A percentile compares a stretch with the other conserved stretches of the same genome.
Conservation (phyloP, 2,329 filamentous ascomycete genomes). For the Aspergillus sp. region DNA sequence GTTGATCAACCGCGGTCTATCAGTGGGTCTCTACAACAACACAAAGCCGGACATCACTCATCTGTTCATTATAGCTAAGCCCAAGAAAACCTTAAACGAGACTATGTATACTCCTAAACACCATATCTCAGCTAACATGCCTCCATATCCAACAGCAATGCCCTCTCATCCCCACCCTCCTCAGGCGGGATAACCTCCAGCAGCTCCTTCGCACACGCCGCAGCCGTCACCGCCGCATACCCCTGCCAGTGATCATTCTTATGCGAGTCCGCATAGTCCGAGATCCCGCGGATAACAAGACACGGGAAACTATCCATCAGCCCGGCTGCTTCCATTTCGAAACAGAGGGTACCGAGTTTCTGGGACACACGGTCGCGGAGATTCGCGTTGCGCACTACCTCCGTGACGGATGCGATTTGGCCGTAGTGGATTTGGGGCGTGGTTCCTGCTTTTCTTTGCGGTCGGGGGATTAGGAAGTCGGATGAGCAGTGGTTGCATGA, state of each 20-base stretch:
- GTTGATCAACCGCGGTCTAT: too few relatives aligned
- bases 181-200: background rate
- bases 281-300: slow-evolving; percentile 9
- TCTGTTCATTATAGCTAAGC: too few relatives aligned
- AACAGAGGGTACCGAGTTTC: background rate
- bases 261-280: slow-evolving; percentile 4
- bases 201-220: slow-evolving; percentile 8
- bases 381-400: slow-evolving; percentile 1
- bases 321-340: slow-evolving; percentile 9
- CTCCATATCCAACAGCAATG: too few relatives aligned
- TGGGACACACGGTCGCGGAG: background rate
- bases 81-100: too few relatives aligned
- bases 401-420: background rate
- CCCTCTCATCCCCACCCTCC: too few relatives aligned
- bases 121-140: too few relatives aligned
- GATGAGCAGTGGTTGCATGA: background rate
- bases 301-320: slow-evolving; percentile 7
- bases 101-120: too few relatives aligned
- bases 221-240: slow-evolving; percentile 1
- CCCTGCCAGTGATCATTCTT: slow-evolving; percentile 5
- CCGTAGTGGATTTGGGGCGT: background rate
- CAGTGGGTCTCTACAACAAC: too few relatives aligned
- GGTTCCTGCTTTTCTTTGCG: background rate
- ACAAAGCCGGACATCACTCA: too few relatives aligned
- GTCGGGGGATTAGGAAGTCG: background rate